A percentile compares a stretch with the other conserved stretches of the same genome.
These are phyloP conservation scores for Globisporangium nunn DNA, from an alignment of 352 stramenopile species.

Conservation along the genomic window DNA sequence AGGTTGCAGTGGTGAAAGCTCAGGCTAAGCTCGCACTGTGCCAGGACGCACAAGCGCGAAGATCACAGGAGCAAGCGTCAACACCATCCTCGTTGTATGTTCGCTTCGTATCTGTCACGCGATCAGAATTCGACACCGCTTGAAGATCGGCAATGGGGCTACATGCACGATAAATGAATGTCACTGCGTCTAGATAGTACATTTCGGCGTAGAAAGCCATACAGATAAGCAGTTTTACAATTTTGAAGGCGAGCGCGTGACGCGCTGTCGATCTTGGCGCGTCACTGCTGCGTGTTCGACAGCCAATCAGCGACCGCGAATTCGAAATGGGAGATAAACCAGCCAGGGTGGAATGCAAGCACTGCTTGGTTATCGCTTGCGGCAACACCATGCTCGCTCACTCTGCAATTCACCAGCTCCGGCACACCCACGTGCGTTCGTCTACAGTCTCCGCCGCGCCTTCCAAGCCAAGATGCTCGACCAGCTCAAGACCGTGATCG, in stretches of 20 bases:
- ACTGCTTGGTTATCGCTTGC: too few relatives aligned
- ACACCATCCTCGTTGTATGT: too few relatives aligned
- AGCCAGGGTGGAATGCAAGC: neutral
- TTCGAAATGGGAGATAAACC: neutral
- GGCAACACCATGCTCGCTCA: too few relatives aligned
- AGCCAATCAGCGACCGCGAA: neutral
- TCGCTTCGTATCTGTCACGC: neutral
- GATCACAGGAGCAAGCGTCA: too few relatives aligned
- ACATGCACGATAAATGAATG: too few relatives aligned
- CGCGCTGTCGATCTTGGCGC: neutral
- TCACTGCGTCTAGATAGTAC: too few relatives aligned
- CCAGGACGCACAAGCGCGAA: too few relatives aligned
- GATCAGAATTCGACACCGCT: neutral
- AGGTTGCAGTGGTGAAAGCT: too few relatives aligned
- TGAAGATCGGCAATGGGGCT: too few relatives aligned
- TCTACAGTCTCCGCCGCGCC: neutral
- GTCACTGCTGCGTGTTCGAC: neutral
- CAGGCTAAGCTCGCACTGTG: too few relatives aligned
- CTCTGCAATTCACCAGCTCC: constrained; percentile 28
- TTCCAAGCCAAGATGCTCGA: constrained; percentile 43
- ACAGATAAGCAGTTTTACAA: neutral
- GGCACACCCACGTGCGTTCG: neutral
- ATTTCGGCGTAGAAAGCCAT: too few relatives aligned
- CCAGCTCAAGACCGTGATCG: constrained; percentile 64
- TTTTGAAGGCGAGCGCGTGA: neutral